These are phyloP conservation scores for Dendrocalamus sinicus DNA, from an alignment of 176 grass and related monocot species.

Conservation along the genomic window DNA sequence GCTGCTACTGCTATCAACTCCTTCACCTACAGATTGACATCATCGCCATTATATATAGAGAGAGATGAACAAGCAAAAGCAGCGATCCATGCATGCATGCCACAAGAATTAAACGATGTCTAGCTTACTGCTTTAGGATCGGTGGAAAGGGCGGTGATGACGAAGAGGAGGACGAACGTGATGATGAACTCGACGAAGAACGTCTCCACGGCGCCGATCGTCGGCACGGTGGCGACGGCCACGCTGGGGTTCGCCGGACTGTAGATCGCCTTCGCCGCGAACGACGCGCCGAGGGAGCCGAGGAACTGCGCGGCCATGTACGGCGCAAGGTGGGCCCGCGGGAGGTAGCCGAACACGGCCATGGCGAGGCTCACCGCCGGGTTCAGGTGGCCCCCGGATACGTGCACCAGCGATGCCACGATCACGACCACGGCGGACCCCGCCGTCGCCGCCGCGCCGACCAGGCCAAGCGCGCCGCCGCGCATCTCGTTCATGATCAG, in stretches of 20 bases:
- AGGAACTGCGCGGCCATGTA: constrained; percentile 57
- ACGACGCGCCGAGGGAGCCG: constrained; percentile 48
- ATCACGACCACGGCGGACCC: constrained; percentile 48
- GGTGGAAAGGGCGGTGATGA: constrained; percentile 51
- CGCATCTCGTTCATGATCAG: constrained; percentile 55
- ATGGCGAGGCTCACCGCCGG: constrained; percentile 63
- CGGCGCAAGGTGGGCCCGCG: constrained; percentile 43
- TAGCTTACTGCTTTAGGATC: constrained; percentile 57
- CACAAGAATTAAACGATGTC: no score
- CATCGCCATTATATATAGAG: background rate
- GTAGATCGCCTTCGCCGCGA: constrained; percentile 57
- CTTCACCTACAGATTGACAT: constrained; percentile 43
- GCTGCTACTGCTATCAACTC: constrained; percentile 45
- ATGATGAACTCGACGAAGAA: constrained; percentile 69
- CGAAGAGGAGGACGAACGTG: constrained; percentile 70
- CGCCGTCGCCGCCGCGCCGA: constrained; percentile 34
- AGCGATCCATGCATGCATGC: no score
- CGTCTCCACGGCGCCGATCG: background rate
- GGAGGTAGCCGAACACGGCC: constrained; percentile 52
- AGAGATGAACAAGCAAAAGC: no score
- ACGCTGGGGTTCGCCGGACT: constrained; percentile 20
- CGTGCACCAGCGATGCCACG: constrained; percentile 55
- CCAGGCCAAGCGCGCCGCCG: constrained; percentile 38
- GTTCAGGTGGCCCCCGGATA: constrained; percentile 68
- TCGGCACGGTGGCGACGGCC: constrained; percentile 49